phyloP scores from a whole-genome alignment of 2,329 filamentous ascomycete species.

The Botrytis tulipae region DNA sequence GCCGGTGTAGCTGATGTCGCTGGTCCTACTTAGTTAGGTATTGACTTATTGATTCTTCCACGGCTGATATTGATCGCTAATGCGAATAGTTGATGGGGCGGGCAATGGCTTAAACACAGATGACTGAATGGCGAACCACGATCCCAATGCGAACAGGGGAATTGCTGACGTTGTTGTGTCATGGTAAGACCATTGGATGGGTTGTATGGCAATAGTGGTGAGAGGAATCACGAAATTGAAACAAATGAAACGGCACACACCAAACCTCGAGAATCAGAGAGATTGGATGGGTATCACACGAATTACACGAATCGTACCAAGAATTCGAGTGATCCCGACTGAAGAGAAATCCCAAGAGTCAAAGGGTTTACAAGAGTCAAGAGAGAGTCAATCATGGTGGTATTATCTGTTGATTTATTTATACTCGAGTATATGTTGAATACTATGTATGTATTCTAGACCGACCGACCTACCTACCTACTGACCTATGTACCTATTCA shows the following conservation, averaged over 20 bases:
- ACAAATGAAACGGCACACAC: conserved; percentile 8
- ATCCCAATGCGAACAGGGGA: not conserved
- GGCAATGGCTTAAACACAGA: not conserved
- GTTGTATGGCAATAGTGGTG: not conserved
- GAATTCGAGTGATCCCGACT: not conserved
- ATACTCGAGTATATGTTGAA: not conserved
- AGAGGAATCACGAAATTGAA: conserved; percentile 2
- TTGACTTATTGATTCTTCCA: not conserved
- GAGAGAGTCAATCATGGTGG: no score
- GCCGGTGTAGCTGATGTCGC: not conserved
- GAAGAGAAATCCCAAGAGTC: not conserved
- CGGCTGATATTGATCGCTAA: not conserved
- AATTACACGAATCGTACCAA: not conserved
- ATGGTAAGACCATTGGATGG: not conserved
- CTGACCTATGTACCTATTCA: not conserved
- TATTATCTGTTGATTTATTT: not conserved
- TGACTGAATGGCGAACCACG: not conserved
- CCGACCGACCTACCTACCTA: not conserved
- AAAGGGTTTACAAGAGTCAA: not conserved
- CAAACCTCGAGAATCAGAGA: not conserved
- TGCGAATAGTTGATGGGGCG: not conserved
- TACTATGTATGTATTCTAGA: not conserved
- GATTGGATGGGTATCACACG: not conserved
- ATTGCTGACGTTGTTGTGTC: conserved; percentile 1
- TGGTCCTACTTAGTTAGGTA: not conserved